Conservation (phyloP, 31 red algal species). For the Odonthalia washingtoniensis region DNA sequence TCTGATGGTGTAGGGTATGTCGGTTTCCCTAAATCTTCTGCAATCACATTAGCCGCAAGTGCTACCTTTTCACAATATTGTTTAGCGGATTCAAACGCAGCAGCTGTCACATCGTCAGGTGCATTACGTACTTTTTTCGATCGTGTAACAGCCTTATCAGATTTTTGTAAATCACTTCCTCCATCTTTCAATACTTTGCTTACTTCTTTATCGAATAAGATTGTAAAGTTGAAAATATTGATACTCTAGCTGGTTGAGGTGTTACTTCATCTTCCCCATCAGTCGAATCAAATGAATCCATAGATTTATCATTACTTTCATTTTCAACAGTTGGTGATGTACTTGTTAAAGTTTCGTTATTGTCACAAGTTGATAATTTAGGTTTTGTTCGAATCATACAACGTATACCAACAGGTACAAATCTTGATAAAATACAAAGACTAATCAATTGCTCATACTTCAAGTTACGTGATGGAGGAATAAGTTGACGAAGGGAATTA, state of each 20-base stretch:
- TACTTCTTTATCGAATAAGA: constrained; percentile 64
- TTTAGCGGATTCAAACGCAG: constrained; percentile 57
- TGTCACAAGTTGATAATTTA: too few relatives aligned
- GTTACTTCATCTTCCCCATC: constrained; percentile 56
- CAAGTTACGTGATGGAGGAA: constrained; percentile 50
- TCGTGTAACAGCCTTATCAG: constrained; percentile 29
- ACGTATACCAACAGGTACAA: constrained; percentile 48
- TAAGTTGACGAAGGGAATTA: constrained; percentile 47
- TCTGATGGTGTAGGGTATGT: constrained; percentile 7
- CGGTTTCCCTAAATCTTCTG: constrained; percentile 55
- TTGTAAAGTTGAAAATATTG: constrained; percentile 52
- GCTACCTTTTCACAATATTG: constrained; percentile 54
- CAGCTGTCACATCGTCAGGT: constrained; percentile 53
- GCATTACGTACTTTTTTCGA: constrained; percentile 53
- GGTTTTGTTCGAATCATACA: constrained; percentile 32
- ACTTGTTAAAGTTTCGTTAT: neutral
- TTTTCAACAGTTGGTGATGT: neutral
- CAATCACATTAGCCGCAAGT: constrained; percentile 54
- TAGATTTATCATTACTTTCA: neutral
- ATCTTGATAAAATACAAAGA: constrained; percentile 58
- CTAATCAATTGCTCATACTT: constrained; percentile 47
- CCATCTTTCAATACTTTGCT: constrained; percentile 61
- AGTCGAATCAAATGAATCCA: neutral
- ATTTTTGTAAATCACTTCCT: constrained; percentile 37
- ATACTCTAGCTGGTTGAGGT: constrained; percentile 31